Percentiles rank a stretch among this genome's conserved stretches.
These are phyloP conservation scores for Blastocystis sp. DNA, from an alignment of 352 stramenopile genomes.

Conservation along the genomic window DNA sequence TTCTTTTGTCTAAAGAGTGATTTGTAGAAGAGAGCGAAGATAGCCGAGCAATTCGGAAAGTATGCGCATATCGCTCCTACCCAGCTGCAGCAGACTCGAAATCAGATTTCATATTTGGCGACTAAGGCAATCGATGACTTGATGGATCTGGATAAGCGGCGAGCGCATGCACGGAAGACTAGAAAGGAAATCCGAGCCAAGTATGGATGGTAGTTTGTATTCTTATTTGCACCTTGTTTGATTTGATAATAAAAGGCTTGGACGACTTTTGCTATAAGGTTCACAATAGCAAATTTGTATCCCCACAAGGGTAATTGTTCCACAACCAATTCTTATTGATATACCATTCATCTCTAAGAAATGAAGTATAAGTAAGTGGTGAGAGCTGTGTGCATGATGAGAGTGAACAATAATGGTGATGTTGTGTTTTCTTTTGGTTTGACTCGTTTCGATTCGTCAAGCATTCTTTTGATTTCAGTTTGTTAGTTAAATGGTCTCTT, in stretches of 20 bases:
- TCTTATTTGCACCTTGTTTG: slow-evolving; percentile 8
- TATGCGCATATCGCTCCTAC: slow-evolving; percentile 48
- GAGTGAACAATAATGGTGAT: background rate
- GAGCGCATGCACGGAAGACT: background rate
- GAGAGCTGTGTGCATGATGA: background rate
- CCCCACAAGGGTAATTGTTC: background rate
- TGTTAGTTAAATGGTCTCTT: background rate
- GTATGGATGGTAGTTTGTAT: slow-evolving; percentile 45
- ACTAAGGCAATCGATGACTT: slow-evolving; percentile 26
- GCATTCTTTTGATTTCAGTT: background rate
- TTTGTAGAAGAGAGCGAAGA: background rate
- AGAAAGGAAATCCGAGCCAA: slow-evolving; percentile 11
- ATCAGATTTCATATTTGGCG: slow-evolving; percentile 25
- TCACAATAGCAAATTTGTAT: background rate
- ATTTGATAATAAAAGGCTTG: background rate
- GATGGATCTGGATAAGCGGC: slow-evolving; percentile 19
- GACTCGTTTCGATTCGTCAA: background rate
- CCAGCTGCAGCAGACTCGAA: slow-evolving; percentile 46
- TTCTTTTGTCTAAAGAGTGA: background rate
- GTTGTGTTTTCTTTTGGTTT: background rate
- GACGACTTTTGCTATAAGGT: background rate
- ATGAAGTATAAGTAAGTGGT: slow-evolving; percentile 59
- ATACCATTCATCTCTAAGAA: slow-evolving; percentile 37
- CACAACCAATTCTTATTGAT: background rate
- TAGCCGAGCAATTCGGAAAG: slow-evolving; percentile 41